phyloP scores from a whole-genome alignment of 1,139 yeast genomes.

The Taphrina flavorubra region DNA sequence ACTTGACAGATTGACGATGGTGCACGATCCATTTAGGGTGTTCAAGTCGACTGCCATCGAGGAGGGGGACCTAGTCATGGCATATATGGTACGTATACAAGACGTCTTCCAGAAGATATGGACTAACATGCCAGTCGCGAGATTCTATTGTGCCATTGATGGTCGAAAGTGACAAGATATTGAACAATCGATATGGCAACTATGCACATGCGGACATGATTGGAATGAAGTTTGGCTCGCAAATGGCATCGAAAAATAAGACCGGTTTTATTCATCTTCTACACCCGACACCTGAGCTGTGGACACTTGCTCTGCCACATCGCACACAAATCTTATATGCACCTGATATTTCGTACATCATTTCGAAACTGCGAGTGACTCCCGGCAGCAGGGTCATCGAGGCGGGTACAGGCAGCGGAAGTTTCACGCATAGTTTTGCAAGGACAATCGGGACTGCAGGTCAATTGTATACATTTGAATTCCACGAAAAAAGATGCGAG shows the following conservation, averaged over 20 bases:
- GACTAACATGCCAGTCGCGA: slow-evolving; percentile 56
- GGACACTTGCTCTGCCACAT: slow-evolving; percentile 95
- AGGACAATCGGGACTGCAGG: slow-evolving; percentile 63
- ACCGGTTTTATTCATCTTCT: slow-evolving; percentile 86
- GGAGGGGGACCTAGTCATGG: slow-evolving; percentile 36
- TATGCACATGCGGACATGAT: slow-evolving; percentile 84
- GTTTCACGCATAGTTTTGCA: slow-evolving; percentile 91
- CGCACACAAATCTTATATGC: slow-evolving; percentile 97
- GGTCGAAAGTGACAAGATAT: slow-evolving; percentile 60
- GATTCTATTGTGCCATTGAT: slow-evolving; percentile 76
- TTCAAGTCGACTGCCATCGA: slow-evolving; percentile 26
- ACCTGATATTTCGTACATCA: slow-evolving; percentile 89
- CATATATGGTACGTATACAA: slow-evolving; percentile 8
- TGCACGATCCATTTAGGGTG: slow-evolving; percentile 15
- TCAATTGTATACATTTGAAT: slow-evolving; percentile 80
- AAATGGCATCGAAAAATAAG: slow-evolving; percentile 77
- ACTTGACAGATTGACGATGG: not conserved
- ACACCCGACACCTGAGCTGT: slow-evolving; percentile 92
- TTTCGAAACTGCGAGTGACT: slow-evolving; percentile 75
- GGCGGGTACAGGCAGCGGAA: slow-evolving; percentile 98
- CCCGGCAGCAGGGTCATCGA: slow-evolving; percentile 84
- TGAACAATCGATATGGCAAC: slow-evolving; percentile 87
- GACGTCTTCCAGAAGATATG: not conserved
- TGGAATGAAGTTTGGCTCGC: slow-evolving; percentile 82
- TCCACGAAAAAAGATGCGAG: slow-evolving; percentile 78